These are phyloP conservation scores for Globisporangium apiculatum DNA, from an alignment of 352 stramenopile genomes.

Conservation along the genomic window DNA sequence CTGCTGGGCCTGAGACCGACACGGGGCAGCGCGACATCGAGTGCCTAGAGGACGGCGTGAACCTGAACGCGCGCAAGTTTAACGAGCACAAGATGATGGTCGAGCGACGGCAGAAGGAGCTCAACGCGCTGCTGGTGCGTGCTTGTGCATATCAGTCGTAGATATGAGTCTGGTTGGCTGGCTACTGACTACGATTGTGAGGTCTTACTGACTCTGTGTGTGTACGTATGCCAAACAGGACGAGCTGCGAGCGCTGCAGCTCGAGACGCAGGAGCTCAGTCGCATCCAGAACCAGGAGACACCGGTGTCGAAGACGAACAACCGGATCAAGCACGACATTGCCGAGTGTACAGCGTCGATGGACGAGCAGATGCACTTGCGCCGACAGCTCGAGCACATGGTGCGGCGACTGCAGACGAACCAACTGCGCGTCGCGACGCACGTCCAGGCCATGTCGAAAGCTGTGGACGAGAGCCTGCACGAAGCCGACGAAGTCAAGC, in stretches of 20 bases:
- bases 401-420: slow-evolving; percentile 67
- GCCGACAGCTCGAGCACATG: slow-evolving; percentile 77
- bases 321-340: slow-evolving; percentile 62
- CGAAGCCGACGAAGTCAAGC: slow-evolving; percentile 66
- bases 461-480: slow-evolving; percentile 56
- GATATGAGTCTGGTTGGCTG: too few species aligned
- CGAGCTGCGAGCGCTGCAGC: slow-evolving; percentile 54
- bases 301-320: slow-evolving; percentile 64
- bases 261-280: slow-evolving; percentile 63
- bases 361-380: slow-evolving; percentile 76
- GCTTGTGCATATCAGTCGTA: too few species aligned
- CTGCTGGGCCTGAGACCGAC: slow-evolving; percentile 24
- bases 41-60: slow-evolving; percentile 60
- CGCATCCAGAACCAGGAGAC: slow-evolving; percentile 76
- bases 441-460: slow-evolving; percentile 59
- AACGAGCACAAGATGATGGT: slow-evolving; percentile 73
- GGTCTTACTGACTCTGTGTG: not conserved
- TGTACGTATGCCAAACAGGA: slow-evolving; percentile 26
- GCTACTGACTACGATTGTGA: not conserved
- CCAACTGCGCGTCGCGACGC: slow-evolving; percentile 59
- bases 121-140: slow-evolving; percentile 46
- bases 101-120: slow-evolving; percentile 54
- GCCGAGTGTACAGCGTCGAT: slow-evolving; percentile 55
- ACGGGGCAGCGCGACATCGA: slow-evolving; percentile 54
- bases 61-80: slow-evolving; percentile 66